Conservation (phyloP, 495 filamentous ascomycete species). For the Hypoxylon rickii region DNA sequence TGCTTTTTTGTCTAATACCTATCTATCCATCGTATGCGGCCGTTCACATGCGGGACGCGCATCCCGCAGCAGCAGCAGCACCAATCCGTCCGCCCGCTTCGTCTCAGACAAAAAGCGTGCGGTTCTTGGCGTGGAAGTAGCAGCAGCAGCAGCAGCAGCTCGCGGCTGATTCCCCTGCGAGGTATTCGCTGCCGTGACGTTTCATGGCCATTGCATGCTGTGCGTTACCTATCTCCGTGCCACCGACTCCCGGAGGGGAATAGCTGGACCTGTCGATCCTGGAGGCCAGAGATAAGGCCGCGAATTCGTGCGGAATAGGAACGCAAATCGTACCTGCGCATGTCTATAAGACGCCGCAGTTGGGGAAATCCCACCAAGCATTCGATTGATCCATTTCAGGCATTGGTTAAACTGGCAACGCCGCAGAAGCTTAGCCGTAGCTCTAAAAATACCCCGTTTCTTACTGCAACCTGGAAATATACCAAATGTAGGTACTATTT, state of each 20-base stretch:
- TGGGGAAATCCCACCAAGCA: not conserved
- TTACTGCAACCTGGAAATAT: too few species aligned
- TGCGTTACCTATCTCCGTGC: not conserved
- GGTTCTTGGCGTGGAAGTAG: conserved; percentile 4
- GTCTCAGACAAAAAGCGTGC: conserved; percentile 14
- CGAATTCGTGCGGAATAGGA: not conserved
- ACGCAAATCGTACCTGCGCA: not conserved
- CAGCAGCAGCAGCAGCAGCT: too few species aligned
- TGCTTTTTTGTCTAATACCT: too few species aligned
- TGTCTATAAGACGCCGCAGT: not conserved
- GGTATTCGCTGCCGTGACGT: not conserved
- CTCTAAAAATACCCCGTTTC: not conserved
- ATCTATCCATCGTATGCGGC: conserved; percentile 5
- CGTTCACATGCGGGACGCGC: not conserved
- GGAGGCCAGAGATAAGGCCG: conserved; percentile 10
- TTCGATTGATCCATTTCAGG: conserved; percentile 20
- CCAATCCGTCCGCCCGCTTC: not conserved
- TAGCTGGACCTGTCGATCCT: not conserved
- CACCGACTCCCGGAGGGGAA: not conserved
- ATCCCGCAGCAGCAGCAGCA: not conserved
- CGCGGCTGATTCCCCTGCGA: conserved; percentile 23
- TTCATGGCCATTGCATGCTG: not conserved
- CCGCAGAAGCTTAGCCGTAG: conserved; percentile 25
- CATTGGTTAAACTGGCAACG: conserved; percentile 16
- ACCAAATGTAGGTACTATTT: too few species aligned